Evolutionary conservation across 768 basidiomycete genomes (phyloP).

Genomic region (Phylloporus arenicola): DNA sequence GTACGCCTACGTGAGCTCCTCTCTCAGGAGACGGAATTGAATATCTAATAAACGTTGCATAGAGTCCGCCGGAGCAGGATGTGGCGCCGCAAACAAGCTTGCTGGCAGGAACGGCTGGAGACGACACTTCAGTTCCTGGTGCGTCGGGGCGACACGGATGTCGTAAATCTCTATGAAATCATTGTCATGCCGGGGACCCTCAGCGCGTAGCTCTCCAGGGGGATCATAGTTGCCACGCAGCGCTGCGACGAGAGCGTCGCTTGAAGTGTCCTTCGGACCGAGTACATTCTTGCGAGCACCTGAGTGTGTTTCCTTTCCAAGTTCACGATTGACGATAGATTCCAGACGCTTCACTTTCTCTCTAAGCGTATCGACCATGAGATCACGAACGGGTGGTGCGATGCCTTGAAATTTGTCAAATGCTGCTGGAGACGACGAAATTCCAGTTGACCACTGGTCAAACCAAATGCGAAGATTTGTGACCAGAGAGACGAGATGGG

Average conservation of each 20-base stretch:
- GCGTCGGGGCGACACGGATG: slow-evolving; percentile 68
- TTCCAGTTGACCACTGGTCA: slow-evolving; percentile 41
- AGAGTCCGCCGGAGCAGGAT: slow-evolving; percentile 49
- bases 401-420: slow-evolving; percentile 43
- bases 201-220: slow-evolving; percentile 45
- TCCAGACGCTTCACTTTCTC: slow-evolving; percentile 30
- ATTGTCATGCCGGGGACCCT: slow-evolving; percentile 65
- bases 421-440: slow-evolving; percentile 32
- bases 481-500: slow-evolving; percentile 38
- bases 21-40: slow-evolving; percentile 69
- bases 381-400: slow-evolving; percentile 30
- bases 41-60: slow-evolving; percentile 68
- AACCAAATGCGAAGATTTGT: slow-evolving; percentile 42
- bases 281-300: slow-evolving; percentile 4
- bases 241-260: slow-evolving; percentile 37
- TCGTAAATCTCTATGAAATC: slow-evolving; percentile 50
- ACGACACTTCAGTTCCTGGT: slow-evolving; percentile 52
- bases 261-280: slow-evolving; percentile 1
- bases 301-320: slow-evolving; percentile 29
- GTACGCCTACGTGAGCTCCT: slow-evolving; percentile 57
- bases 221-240: slow-evolving; percentile 44
- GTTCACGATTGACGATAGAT: slow-evolving; percentile 50
- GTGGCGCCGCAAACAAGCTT: slow-evolving; percentile 55
- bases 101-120: slow-evolving; percentile 56
- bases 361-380: slow-evolving; percentile 30